Conservation (phyloP, 1,139 yeast species). For the Blastobotrys malaysiensis region DNA sequence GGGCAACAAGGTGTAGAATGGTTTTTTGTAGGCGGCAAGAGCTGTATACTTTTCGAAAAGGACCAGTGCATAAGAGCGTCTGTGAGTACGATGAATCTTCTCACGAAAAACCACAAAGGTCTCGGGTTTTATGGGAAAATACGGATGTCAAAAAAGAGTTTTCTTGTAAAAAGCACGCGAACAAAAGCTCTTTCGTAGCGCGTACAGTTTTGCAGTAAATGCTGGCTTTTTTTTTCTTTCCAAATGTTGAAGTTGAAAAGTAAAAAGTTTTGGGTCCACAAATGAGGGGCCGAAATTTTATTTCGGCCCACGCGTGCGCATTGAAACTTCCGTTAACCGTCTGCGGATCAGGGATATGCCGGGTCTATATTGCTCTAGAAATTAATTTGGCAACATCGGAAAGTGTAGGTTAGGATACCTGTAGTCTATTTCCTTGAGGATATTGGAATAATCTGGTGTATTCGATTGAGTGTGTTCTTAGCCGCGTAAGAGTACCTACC, state of each 20-base stretch:
- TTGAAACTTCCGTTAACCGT: too few species aligned
- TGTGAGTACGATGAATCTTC: not conserved
- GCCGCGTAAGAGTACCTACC: too few species aligned
- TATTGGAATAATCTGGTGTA: too few species aligned
- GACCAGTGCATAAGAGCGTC: slow-evolving; percentile 23
- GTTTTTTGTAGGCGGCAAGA: slow-evolving; percentile 3
- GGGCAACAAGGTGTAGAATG: slow-evolving; percentile 7
- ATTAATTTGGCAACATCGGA: too few species aligned
- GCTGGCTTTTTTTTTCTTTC: not conserved
- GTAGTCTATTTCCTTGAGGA: too few species aligned
- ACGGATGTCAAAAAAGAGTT: not conserved
- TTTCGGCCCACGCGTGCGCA: not conserved
- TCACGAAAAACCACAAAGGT: not conserved
- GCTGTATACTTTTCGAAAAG: slow-evolving; percentile 13
- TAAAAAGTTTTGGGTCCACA: not conserved
- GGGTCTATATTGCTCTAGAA: too few species aligned
- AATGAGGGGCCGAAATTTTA: not conserved
- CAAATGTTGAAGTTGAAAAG: not conserved
- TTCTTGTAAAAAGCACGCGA: not conserved
- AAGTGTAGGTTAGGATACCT: too few species aligned
- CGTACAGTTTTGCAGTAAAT: too few species aligned
- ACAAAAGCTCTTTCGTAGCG: too few species aligned
- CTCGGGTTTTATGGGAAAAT: not conserved
- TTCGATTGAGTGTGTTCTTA: too few species aligned
- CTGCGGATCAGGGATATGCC: too few species aligned